These are phyloP conservation scores for Bisporella sp. DNA, from an alignment of 2,329 filamentous ascomycete species.

Conservation along the genomic window DNA sequence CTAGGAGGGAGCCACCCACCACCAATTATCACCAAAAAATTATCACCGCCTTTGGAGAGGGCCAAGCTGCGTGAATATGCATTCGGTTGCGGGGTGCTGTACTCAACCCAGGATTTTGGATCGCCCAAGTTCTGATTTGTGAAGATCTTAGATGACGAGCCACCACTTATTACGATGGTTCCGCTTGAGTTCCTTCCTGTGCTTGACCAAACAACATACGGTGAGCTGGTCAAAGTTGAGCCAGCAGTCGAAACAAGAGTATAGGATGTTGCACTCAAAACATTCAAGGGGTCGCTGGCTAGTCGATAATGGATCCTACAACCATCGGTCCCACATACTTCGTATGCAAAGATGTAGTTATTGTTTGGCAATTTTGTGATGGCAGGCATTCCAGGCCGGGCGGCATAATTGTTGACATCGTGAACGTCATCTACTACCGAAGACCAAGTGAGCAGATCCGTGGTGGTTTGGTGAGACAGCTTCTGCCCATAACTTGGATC, in stretches of 20 bases:
- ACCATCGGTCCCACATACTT: conserved; percentile 32
- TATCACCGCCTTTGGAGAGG: background rate
- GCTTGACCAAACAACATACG: conserved; percentile 11
- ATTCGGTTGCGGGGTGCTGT: conserved; percentile 3
- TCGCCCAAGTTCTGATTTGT: conserved; percentile 4
- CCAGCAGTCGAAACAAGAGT: background rate
- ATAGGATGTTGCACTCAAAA: background rate
- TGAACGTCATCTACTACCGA: conserved; percentile 49
- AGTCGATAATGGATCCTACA: conserved; percentile 3
- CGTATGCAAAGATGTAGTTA: conserved; percentile 55
- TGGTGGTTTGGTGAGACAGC: conserved; percentile 53
- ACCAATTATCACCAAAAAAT: background rate
- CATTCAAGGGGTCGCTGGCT: conserved; percentile 1
- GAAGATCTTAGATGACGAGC: conserved; percentile 1
- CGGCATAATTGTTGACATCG: conserved; percentile 47
- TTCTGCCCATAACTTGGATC: conserved; percentile 58
- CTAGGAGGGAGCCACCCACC: background rate
- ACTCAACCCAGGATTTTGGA: conserved; percentile 1
- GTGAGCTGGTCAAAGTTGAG: background rate
- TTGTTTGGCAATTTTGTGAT: conserved; percentile 42
- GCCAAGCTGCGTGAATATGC: conserved; percentile 8
- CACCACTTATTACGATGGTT: background rate
- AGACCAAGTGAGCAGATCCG: conserved; percentile 51
- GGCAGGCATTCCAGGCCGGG: conserved; percentile 59
- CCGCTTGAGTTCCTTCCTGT: background rate